A percentile compares a stretch with the other conserved stretches of the same genome.
Conservation (phyloP, 306 rosid genomes). For the Prunus dulcis region DNA sequence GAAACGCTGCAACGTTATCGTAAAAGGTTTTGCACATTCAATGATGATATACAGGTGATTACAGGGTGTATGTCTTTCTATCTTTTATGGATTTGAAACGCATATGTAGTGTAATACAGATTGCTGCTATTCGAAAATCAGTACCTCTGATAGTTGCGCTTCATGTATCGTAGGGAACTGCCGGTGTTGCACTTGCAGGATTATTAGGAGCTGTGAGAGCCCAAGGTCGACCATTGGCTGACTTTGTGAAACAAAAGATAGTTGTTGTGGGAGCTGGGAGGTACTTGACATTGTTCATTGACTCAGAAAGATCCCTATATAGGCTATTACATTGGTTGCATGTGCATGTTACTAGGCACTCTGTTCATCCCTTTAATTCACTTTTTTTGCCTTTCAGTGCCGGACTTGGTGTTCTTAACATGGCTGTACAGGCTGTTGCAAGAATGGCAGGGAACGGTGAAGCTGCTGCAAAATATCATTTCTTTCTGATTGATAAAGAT, state of each 20-base stretch:
- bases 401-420: conserved; percentile 91
- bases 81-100: conserved; percentile 12
- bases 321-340: conserved; percentile 22
- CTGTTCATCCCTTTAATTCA: conserved; percentile 20
- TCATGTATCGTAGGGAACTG: conserved; percentile 78
- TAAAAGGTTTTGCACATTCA: conserved; percentile 90
- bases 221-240: conserved; percentile 83
- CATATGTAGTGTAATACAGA: not conserved
- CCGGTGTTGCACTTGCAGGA: conserved; percentile 99
- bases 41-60: conserved; percentile 97
- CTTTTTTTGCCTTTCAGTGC: conserved; percentile 58
- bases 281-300: conserved; percentile 39
- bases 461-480: conserved; percentile 57
- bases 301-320: conserved; percentile 12
- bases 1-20: conserved; percentile 93
- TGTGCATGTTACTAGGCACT: conserved; percentile 19
- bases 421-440: conserved; percentile 79
- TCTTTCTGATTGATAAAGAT: conserved; percentile 81
- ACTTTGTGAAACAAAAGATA: conserved; percentile 85
- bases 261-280: conserved; percentile 99
- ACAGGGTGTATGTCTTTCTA: conserved; percentile 19
- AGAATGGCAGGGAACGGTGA: conserved; percentile 67
- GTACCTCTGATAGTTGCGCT: conserved; percentile 11
- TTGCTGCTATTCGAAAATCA: not conserved
- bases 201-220: conserved; percentile 91